Percentiles rank a stretch among this genome's conserved stretches.
These are phyloP conservation scores for Astrocystis sublimbata DNA, from an alignment of 495 filamentous ascomycete species.

Conservation along the genomic window DNA sequence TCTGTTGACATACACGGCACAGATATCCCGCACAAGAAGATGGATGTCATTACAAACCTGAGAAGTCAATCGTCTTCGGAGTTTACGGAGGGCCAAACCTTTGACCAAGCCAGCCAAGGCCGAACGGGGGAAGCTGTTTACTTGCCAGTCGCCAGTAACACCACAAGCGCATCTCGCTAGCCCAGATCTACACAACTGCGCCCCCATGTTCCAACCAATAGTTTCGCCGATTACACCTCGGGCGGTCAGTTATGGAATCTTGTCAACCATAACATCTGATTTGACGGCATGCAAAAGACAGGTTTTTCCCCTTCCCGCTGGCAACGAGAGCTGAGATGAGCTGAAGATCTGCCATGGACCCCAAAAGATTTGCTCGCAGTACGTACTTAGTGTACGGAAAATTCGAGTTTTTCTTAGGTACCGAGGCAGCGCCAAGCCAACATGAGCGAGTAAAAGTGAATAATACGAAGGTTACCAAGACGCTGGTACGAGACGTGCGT, in stretches of 20 bases:
- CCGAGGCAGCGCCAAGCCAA: constrained; percentile 11
- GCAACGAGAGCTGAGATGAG: no score
- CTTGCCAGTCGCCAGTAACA: background rate
- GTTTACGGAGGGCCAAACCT: background rate
- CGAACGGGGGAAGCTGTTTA: constrained; percentile 11
- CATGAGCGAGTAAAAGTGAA: background rate
- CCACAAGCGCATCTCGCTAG: background rate
- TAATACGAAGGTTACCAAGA: constrained; percentile 8
- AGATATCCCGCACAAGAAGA: no score
- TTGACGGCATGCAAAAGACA: constrained; percentile 6
- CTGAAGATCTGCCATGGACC: background rate
- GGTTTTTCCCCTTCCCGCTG: background rate
- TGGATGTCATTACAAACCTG: background rate
- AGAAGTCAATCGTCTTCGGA: background rate
- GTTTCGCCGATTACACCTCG: background rate
- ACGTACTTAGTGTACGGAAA: background rate
- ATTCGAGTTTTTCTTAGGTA: background rate
- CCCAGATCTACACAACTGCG: constrained; percentile 17
- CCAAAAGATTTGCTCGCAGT: constrained; percentile 7
- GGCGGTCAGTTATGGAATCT: background rate
- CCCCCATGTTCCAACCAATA: constrained; percentile 16
- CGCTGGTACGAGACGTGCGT: constrained; percentile 8
- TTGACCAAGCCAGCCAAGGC: no score
- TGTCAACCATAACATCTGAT: constrained; percentile 17
- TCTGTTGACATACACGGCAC: background rate